Base-by-base conservation (phyloP, 768 basidiomycete genomes). In the Suillus hirtellus region DNA sequence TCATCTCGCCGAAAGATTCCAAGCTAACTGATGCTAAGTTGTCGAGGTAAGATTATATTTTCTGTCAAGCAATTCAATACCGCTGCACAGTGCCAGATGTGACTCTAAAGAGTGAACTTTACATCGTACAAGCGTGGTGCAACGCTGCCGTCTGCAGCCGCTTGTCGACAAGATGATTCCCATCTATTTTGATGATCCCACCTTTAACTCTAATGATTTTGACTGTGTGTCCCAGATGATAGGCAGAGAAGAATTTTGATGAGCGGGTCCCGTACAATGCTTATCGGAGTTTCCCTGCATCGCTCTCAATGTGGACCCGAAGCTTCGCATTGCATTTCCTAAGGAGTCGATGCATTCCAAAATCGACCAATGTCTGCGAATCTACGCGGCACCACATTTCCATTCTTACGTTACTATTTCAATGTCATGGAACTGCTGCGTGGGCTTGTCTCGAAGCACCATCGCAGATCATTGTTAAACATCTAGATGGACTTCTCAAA, bases 61-160 rank as follows among this genome's bases (percentile, higher is more conserved):
- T 3, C 12, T 17, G 44, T 11, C 60, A 21, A 49, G 46, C 8
- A 37, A 15, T 14, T 40, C 2, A 11, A 5, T 34, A 31, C 21
- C 10, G 3, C 27, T 34, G 0, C 19, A 47, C 47, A 53, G 31
- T 4, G 31, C 31, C 4, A 52, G 31, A 37, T 60, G 34, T 12
- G 1, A 21, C 9, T 27, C 27, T 10, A 27, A 43, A 7, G 24
- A 63, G 21, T 67, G 59, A 62, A 63, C 63, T 27, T 52, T 27
- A 11, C 63, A 66, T 24, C 56, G 65, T 31, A 70, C 71, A 9
- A 62, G 65, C 24, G 70, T 47, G 5, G 55, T 67, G 17, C 71
- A 68, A 27, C 67, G 69, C 34, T 61, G 59, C 40, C 63, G 60
- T 19, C 52, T 46, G 21, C 71, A 65, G 40, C 64, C 54, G 3